Evolutionary conservation across 164 flowering plant species (phyloP).

Genomic region (Aristolochia contorta): DNA sequence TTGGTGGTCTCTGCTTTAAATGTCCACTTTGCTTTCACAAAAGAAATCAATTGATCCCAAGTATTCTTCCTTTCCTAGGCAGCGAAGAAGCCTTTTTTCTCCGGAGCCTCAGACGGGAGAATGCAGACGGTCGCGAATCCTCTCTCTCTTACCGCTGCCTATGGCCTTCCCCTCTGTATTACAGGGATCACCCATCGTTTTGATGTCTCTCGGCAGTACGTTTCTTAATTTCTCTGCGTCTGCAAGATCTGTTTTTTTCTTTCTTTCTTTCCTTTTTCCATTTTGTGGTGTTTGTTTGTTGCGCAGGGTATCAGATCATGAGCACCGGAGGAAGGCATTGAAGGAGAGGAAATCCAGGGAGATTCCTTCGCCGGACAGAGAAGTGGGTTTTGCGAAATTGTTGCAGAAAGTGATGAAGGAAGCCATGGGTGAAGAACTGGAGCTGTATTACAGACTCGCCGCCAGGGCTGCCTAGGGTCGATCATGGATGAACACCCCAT

Average conservation of each 20-base stretch:
- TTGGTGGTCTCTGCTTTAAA: not conserved
- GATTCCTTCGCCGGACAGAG: not conserved
- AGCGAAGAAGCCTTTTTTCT: not conserved
- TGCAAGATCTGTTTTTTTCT: no score
- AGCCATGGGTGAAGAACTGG: not conserved
- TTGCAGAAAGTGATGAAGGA: not conserved
- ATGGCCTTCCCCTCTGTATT: not conserved
- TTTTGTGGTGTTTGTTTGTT: not conserved
- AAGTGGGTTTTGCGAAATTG: not conserved
- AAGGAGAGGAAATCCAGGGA: constrained; percentile 1
- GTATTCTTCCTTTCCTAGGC: not conserved
- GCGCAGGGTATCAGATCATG: constrained; percentile 3
- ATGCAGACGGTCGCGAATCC: not conserved
- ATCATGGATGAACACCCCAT: not conserved
- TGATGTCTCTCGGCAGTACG: not conserved
- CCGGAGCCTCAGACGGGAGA: not conserved
- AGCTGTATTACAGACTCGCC: not conserved
- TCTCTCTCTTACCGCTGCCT: not conserved
- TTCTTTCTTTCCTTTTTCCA: not conserved
- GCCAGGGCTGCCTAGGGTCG: constrained; percentile 2
- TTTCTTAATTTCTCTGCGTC: not conserved
- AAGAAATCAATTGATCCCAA: not conserved
- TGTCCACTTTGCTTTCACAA: not conserved
- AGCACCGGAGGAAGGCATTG: not conserved
- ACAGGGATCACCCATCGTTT: constrained; percentile 4